Evolutionary conservation across 2,329 filamentous ascomycete genomes (phyloP), one percentile per base, ranked within the genome.

Genomic region (Elsinoe fawcettii): DNA sequence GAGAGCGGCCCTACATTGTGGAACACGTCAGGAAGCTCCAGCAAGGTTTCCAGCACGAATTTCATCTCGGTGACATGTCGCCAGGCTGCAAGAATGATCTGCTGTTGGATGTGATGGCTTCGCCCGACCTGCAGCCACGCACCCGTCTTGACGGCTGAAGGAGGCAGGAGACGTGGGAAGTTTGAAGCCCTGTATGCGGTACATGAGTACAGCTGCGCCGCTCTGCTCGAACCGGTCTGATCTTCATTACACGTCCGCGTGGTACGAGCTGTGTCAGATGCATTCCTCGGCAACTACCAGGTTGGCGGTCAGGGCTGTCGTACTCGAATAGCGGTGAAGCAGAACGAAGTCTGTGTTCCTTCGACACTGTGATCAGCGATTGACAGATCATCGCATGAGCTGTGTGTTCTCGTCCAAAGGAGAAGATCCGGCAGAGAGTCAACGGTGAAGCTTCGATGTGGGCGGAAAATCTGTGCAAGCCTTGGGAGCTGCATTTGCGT

Each of bases 361-460:
- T 22, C 23, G 49, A 25, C 22, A 30, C 32, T 7, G 32, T 16
- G 49, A 37, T 37, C 30, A 39, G 49, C 49, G 32, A 53, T 53
- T 22, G 18, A 39, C 30, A 39, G 18, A 53, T 20, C 49, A 39
- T 4, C 11, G 30, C 25, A 22, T 25, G 47, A 30, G 30, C 47
- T 51, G 47, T 51, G 30, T 34, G 47, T 51, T n/a, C 47, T 51
- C n/a, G 8, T 16, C 25, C 16, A 36, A 22, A 20, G 30, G 25
- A 36, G 47, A 25, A 39, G 7, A 14, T 27, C 49, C 30, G 32
- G 30, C 27, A 53, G 32, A 53, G 32, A 53, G 30, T 53, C 32
- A 53, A 53, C 49, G 49, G 49, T 53, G 49, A 53, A 36, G 49
- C 49, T 53, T 53, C 32, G 49, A 53, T 32, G 49, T 53, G 49